Percentiles rank a stretch among this genome's conserved stretches.
phyloP scores from a whole-genome alignment of 306 rosid species.

The Medicago truncatula region MtrunA17r5.0-ANR NC_053048.1:54840501-54841000 shows the following conservation, averaged over 20 bases:
- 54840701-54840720: constrained; percentile 56
- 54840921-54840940: not conserved
- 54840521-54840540: constrained; percentile 34
- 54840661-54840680: constrained; percentile 39
- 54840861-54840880: too few relatives aligned
- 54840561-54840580: constrained; percentile 43
- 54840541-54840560: constrained; percentile 63
- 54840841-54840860: too few relatives aligned
- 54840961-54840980: not conserved
- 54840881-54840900: too few relatives aligned
- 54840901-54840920: not conserved
- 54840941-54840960: not conserved
- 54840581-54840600: constrained; percentile 62
- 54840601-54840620: constrained; percentile 78
- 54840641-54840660: constrained; percentile 6
- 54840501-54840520: constrained; percentile 53
- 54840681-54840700: constrained; percentile 75
- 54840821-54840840: too few relatives aligned
- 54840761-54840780: not conserved
- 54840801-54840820: too few relatives aligned
- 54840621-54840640: constrained; percentile 22
- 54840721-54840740: constrained; percentile 54
- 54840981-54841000: constrained; percentile 14
- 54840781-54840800: too few relatives aligned
- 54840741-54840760: constrained; percentile 59